Conservation (phyloP, 768 basidiomycete species). For the Obba rivulosa region DNA sequence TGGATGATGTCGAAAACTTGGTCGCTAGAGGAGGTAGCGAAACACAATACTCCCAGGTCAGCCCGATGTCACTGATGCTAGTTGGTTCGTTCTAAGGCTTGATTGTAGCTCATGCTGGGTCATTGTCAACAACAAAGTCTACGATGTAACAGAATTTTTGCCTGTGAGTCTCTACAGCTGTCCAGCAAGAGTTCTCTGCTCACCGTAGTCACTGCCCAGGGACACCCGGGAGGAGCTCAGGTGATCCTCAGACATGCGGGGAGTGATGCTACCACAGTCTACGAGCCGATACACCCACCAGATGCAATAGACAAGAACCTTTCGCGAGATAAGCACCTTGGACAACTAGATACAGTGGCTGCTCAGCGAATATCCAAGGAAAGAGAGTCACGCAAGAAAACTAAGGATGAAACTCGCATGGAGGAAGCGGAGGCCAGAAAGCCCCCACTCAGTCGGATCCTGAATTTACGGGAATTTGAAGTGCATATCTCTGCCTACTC, state of each 20-base stretch:
- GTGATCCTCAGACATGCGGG: conserved; percentile 86
- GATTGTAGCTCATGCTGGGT: conserved; percentile 72
- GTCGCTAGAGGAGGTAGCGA: conserved; percentile 51
- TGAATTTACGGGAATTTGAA: conserved; percentile 82
- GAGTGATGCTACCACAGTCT: conserved; percentile 72
- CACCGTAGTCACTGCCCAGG: conserved; percentile 28
- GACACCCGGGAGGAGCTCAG: conserved; percentile 77
- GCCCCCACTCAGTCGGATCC: conserved; percentile 63
- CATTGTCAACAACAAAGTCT: conserved; percentile 71
- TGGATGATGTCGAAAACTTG: conserved; percentile 30
- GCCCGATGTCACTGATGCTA: conserved; percentile 13
- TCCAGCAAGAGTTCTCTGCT: not conserved
- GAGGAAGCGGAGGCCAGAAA: conserved; percentile 52
- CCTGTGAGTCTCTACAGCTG: conserved; percentile 35
- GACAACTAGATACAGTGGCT: conserved; percentile 48
- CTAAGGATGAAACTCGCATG: conserved; percentile 67
- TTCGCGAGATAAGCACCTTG: conserved; percentile 66
- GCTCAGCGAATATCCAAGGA: conserved; percentile 47
- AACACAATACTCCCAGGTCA: conserved; percentile 55
- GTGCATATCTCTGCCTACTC: conserved; percentile 28
- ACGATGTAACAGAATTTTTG: conserved; percentile 81
- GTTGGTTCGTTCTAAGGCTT: not conserved
- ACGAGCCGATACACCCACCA: conserved; percentile 81
- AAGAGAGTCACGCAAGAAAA: conserved; percentile 41
- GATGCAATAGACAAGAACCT: conserved; percentile 76